Percentiles rank a stretch among this genome's conserved stretches.
Conservation (phyloP, 169 alveolate species). For the Blepharisma undulans region DNA sequence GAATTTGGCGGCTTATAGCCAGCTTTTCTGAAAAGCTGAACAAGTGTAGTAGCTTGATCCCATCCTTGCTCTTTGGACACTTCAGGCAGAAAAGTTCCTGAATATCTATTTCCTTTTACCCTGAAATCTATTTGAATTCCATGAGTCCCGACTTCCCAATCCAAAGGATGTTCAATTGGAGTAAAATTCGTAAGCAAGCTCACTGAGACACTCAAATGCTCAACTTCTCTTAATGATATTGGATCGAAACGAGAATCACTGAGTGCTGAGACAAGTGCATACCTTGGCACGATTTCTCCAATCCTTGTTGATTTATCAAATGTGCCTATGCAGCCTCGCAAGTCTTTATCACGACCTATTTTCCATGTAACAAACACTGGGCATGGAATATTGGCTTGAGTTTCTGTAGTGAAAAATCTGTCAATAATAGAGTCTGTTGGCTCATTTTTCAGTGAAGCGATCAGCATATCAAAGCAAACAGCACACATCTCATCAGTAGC, state of each 20-base stretch:
- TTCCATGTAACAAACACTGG: conserved; percentile 77
- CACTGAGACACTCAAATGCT: conserved; percentile 49
- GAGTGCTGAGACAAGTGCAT: conserved; percentile 70
- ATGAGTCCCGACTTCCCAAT: conserved; percentile 80
- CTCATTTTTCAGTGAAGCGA: background rate
- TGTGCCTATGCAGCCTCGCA: conserved; percentile 81
- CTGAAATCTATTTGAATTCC: conserved; percentile 77
- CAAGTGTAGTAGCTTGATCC: conserved; percentile 66
- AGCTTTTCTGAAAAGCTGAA: conserved; percentile 64
- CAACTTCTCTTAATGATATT: conserved; percentile 51
- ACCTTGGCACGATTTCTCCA: conserved; percentile 46
- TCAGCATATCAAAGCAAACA: conserved; percentile 17
- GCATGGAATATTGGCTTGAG: background rate
- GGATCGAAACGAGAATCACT: conserved; percentile 75
- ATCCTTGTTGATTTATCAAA: conserved; percentile 50
- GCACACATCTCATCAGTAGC: conserved; percentile 14
- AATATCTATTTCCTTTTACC: conserved; percentile 42
- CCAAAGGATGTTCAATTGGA: conserved; percentile 58
- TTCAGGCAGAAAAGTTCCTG: conserved; percentile 77
- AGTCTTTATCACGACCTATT: conserved; percentile 35
- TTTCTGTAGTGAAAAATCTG: background rate
- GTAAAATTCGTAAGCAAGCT: conserved; percentile 65
- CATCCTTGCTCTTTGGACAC: conserved; percentile 73
- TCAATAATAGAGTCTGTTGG: background rate
- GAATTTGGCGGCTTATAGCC: conserved; percentile 41